A percentile compares a stretch with the other conserved stretches of the same genome.
These are phyloP conservation scores for Effrenium voratum DNA, from an alignment of 73 alveolate genomes.

Conservation along the genomic window DNA sequence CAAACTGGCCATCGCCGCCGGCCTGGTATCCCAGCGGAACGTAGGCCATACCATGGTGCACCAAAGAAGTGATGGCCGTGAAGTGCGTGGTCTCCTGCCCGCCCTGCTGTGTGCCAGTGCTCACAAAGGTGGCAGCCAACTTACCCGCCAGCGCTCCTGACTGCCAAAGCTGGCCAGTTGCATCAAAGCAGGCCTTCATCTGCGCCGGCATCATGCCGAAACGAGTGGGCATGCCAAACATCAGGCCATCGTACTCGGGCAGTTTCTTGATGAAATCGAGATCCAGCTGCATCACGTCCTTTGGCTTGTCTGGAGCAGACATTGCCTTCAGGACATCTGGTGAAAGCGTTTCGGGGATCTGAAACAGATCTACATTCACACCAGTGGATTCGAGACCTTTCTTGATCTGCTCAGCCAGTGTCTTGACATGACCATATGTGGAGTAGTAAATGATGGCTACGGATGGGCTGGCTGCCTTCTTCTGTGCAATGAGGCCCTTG, in stretches of 20 bases:
- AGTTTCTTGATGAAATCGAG: constrained; percentile 9
- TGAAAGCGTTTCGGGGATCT: constrained; percentile 23
- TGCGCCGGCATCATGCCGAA: constrained; percentile 74
- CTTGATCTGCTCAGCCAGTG: constrained; percentile 39
- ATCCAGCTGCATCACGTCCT: constrained; percentile 46
- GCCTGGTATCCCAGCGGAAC: constrained; percentile 72
- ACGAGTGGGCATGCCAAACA: constrained; percentile 74
- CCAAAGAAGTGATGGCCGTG: constrained; percentile 38
- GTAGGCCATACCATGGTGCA: constrained; percentile 82
- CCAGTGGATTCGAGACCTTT: constrained; percentile 40
- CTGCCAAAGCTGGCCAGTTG: constrained; percentile 63
- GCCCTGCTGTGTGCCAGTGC: constrained; percentile 68
- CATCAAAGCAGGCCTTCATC: constrained; percentile 63
- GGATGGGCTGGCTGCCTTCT: constrained; percentile 43
- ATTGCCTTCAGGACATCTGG: neutral
- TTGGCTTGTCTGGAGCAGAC: constrained; percentile 45
- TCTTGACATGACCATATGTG: constrained; percentile 70
- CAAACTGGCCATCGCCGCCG: constrained; percentile 37
- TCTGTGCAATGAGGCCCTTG: constrained; percentile 41
- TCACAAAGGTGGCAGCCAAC: constrained; percentile 42
- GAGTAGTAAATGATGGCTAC: constrained; percentile 83
- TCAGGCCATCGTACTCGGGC: constrained; percentile 68
- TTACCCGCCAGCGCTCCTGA: constrained; percentile 45
- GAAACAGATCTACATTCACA: constrained; percentile 46
- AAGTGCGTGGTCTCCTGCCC: constrained; percentile 85